phyloP scores from a whole-genome alignment of 345 rosid species.

The Diplotaxis tenuifolia region DNA sequence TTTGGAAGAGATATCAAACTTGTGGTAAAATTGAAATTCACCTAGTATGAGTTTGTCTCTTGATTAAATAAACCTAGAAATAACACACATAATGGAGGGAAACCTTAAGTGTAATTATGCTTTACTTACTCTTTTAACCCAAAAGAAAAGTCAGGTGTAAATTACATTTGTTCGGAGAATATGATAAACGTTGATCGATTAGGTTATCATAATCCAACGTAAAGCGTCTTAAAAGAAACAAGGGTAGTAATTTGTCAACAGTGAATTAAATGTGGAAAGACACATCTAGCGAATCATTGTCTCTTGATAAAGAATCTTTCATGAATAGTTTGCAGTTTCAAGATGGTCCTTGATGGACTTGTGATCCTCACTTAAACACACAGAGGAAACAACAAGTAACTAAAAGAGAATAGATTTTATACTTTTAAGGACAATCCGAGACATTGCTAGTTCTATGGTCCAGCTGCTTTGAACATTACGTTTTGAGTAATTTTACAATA shows the following conservation, averaged over 20 bases:
- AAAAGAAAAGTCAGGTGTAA: too few species aligned
- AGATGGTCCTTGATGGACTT: conserved; percentile 40
- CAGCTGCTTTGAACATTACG: conserved; percentile 36
- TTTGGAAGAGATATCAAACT: too few species aligned
- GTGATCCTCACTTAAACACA: conserved; percentile 41
- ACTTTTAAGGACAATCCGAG: conserved; percentile 19
- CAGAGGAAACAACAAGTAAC: conserved; percentile 36
- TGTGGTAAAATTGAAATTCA: too few species aligned
- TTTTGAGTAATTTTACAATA: conserved; percentile 39
- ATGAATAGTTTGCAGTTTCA: conserved; percentile 30
- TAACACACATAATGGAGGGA: neutral
- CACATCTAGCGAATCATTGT: conserved; percentile 41
- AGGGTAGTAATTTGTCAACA: conserved; percentile 32
- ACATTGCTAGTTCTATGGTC: conserved; percentile 32
- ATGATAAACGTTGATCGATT: conserved; percentile 2
- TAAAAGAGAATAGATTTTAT: conserved; percentile 26
- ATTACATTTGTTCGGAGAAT: neutral
- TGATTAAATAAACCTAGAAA: conserved; percentile 1
- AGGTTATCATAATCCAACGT: neutral
- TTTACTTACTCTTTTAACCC: neutral
- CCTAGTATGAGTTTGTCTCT: too few species aligned
- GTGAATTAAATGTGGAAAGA: conserved; percentile 33
- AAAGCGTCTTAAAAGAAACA: conserved; percentile 12
- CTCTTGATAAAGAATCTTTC: conserved; percentile 40
- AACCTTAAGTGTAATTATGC: neutral